Evolutionary conservation across 202 grass and related monocot genomes (phyloP), one percentile per base, ranked within the genome.

Genomic region (Alloteropsis angusta): DNA sequence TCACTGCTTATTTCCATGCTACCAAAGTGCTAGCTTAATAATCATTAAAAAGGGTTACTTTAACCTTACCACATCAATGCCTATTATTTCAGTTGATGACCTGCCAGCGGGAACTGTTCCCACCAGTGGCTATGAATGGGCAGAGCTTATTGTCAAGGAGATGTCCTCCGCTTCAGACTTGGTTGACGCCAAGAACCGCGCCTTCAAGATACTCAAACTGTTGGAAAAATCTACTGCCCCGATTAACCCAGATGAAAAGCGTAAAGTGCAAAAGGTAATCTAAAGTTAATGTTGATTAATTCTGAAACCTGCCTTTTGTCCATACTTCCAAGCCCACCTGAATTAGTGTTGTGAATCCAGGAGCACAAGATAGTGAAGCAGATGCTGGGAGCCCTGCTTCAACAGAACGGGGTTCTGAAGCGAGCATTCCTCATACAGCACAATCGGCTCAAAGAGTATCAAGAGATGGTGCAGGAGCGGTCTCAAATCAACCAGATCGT

Each of bases 401-500:
- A 87, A 48, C 87, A 93, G 72, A 93, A 93, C 26, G 42, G 81
- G 6, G 36, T 93, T 73, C 58, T 90, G 68, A 93, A 93, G 80
- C 79, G 81, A 5, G 87, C 87, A 22, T 80, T 90, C 56, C 74
- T 83, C 42, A 77, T 83, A 49, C 90, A 90, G 75, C 85, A 93
- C 75, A 87, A 80, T 48, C 78, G 68, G 38, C 72, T 90, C 32
- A 87, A 83, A 70, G 87, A 93, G 7, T 87, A 76, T 60, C 77
- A 87, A 25, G 55, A 90, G 44, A 90, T 87, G 83, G 64, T 66
- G 16, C 61, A 72, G 61, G 90, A 93, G 28, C 50, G 46, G 42
- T 74, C 70, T 39, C 76, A 68, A 14, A 74, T 86, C 76, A 81
- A 82, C 58, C 68, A 90, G 21, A 74, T 81, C 4, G 17, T 82